Percentiles rank a stretch among this genome's conserved stretches.
Conservation (phyloP, 257 asterid genomes). For the Schizonepeta tenuifolia region DNA sequence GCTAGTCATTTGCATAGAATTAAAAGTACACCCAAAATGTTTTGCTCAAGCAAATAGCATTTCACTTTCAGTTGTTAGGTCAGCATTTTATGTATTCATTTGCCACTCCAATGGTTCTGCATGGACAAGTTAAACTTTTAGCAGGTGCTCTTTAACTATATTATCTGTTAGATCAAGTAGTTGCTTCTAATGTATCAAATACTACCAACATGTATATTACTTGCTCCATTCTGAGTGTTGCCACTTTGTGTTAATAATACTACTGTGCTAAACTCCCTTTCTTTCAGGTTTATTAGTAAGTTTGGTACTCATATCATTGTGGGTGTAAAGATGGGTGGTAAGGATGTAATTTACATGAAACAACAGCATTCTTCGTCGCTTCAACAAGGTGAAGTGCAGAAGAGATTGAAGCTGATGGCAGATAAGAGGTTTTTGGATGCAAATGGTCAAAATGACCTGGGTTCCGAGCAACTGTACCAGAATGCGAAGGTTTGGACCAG, state of each 20-base stretch:
- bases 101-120: conserved; percentile 5
- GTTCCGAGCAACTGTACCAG: conserved; percentile 51
- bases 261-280: conserved; percentile 21
- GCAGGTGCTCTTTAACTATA: conserved; percentile 5
- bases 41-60: conserved; percentile 4
- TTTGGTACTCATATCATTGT: conserved; percentile 95
- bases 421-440: conserved; percentile 85
- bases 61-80: background rate
- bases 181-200: conserved; percentile 13
- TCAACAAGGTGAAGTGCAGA: conserved; percentile 85
- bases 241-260: background rate
- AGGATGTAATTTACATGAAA: conserved; percentile 86
- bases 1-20: conserved; percentile 10
- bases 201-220: background rate
- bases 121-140: too few relatives aligned
- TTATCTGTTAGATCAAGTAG: background rate
- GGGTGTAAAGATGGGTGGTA: conserved; percentile 98
- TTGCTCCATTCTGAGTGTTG: background rate
- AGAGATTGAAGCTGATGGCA: conserved; percentile 73
- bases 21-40: background rate
- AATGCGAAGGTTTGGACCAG: conserved; percentile 59
- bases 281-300: conserved; percentile 82
- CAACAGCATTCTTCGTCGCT: conserved; percentile 94
- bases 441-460: conserved; percentile 49
- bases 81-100: background rate